Evolutionary conservation across 2,329 filamentous ascomycete species (phyloP), one percentile per base, ranked within the genome.

Genomic region (Albophoma yamanashiensis): DNA sequence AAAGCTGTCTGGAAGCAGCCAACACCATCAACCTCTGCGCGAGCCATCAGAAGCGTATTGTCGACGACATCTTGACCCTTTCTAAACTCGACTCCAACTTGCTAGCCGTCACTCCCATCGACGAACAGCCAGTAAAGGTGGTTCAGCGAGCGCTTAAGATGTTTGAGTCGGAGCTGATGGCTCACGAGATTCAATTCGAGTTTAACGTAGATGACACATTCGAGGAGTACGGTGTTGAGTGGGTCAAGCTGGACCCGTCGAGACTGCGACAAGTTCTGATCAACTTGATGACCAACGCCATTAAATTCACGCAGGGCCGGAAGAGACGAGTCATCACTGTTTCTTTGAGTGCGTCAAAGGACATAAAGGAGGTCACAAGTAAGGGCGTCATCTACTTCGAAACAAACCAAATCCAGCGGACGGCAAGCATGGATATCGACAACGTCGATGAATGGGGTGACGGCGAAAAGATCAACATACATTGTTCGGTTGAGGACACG

Each of bases 1-100:
- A 84, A 25, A 76, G 74, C 40, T 83, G 82, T 62, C 79, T 91
- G 25, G 89, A 92, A 70, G 89, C 89, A 8, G 87, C 89, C n/a
- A 88, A 90, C 65, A 92, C 89, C 1, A 92, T 93, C 68, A 86
- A 86, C 27, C 78, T 92, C 17, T 94, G 90, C 71, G 88, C 89
- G 58, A 89, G 86, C 68, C 90, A 91, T 73, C 88, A 92, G 71
- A 89, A 89, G 74, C 79, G 85, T 8, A 88, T 88, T 60, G 84
- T 88, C 20, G 84, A 88, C 66, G 85, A 88, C 64, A 82, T 88
- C 52, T 72, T 88, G 22, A 88, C 85, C 0, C 73, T 89, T 22
- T 86, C 83, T 39, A 88, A 91, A 67, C 78, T 91, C 17, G 88
- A 91, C 67, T 89, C 86, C 1, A 86, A 86, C 56, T 78, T 91